Evolutionary conservation across 306 rosid species (phyloP), one percentile per base, ranked within the genome.

Genomic region (Vigna trinervia): DNA sequence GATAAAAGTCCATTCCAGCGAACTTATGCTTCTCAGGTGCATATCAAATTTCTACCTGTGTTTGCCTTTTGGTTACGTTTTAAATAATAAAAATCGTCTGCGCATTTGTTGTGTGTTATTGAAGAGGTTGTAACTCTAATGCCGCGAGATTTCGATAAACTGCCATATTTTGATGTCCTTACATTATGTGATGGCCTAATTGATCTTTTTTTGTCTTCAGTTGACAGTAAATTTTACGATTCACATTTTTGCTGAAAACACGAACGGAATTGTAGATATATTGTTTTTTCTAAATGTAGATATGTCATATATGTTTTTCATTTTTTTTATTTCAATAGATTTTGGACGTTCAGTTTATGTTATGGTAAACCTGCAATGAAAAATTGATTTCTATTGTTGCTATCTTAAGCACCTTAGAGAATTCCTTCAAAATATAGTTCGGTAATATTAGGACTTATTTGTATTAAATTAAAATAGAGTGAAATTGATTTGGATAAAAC

Each of bases 11-110:
- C 91, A 12, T 92, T 92, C 73, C 96, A 92, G 80, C 82, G 90
- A 69, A 89, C 92, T 28, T 94, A 91, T 69, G 97, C 97, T 67
- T 65, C 88, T 83, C 93, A 94, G 97, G 97, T 94, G 48, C 67
- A 54, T 80, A 48, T n/a, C 13, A 62, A 43, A 70, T 19, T 39
- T 53, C 69, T 60, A 10, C 70, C 19, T 65, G 39, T 14, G 12
- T 58, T 71, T 73, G 30, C 15, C 10, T 43, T 66, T 57, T 2
- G 46, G 4, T 64, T 63, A 41, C 54, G 5, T 48, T 20, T 43
- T 6, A 3, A 12, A 45, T 34, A 12, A 6, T 13, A 20, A 23
- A 23, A 5, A 12, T 5, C 10, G 38, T 23, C 28, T 53, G 19
- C 7, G 56, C 36, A 47, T 67, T 19, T 54, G 47, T 60, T 30